Conservation (phyloP, 2,329 filamentous ascomycete genomes). For the Cladosporium colombiae region DNA sequence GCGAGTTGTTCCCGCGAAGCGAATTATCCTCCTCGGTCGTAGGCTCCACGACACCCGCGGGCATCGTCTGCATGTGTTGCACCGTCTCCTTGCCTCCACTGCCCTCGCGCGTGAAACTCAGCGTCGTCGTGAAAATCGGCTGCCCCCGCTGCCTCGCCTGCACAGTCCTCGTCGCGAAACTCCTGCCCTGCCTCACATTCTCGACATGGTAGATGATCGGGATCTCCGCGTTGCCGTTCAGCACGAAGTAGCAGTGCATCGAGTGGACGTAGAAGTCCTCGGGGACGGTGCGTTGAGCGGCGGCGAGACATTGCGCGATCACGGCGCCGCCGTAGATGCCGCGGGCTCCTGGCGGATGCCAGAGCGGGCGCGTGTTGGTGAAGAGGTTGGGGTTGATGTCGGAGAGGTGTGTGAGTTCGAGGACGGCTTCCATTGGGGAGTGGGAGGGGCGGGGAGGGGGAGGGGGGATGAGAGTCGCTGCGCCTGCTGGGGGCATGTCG, state of each 20-base stretch:
- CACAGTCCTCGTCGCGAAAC: slow-evolving; percentile 91
- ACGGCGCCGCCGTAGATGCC: slow-evolving; percentile 93
- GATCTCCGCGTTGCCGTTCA: slow-evolving; percentile 80
- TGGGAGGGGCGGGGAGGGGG: slow-evolving; percentile 71
- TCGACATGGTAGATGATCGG: slow-evolving; percentile 96
- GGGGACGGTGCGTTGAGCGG: slow-evolving; percentile 85
- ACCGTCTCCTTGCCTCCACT: slow-evolving; percentile 59
- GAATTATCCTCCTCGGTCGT: slow-evolving; percentile 41
- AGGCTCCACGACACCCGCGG: slow-evolving; percentile 40
- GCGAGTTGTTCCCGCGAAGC: slow-evolving; percentile 44
- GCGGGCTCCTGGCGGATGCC: slow-evolving; percentile 88
- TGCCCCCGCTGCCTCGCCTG: slow-evolving; percentile 86
- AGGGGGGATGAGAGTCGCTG: slow-evolving; percentile 64
- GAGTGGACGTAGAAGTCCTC: slow-evolving; percentile 81
- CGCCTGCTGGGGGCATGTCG: background rate
- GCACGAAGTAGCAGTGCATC: slow-evolving; percentile 99
- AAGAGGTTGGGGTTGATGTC: slow-evolving; percentile 84
- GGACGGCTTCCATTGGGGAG: slow-evolving; percentile 82
- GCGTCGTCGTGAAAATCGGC: slow-evolving; percentile 92
- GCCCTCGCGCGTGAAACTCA: slow-evolving; percentile 76
- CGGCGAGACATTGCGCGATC: slow-evolving; percentile 86
- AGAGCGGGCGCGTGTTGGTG: slow-evolving; percentile 88
- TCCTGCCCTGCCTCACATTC: slow-evolving; percentile 83
- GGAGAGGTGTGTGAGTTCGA: slow-evolving; percentile 78
- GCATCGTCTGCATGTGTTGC: slow-evolving; percentile 63